These are phyloP conservation scores for Sporothrix humicola DNA, from an alignment of 2,329 filamentous ascomycete genomes.

Conservation along the genomic window DNA sequence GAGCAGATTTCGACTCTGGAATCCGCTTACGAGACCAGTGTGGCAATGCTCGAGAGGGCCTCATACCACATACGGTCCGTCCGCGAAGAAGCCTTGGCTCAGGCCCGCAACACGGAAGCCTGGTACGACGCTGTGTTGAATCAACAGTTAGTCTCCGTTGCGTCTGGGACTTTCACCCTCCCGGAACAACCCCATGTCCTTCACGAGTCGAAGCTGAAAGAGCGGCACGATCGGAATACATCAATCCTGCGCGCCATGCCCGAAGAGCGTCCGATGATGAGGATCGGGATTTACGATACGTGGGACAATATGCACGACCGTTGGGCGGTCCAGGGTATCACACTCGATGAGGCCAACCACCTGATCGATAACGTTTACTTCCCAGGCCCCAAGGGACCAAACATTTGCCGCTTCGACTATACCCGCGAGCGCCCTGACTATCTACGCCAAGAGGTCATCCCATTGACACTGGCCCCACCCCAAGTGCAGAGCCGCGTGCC, in stretches of 20 bases:
- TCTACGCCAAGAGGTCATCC: not conserved
- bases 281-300: no score
- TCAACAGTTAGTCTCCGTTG: no score
- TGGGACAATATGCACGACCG: not conserved
- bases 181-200: no score
- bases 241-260: not conserved
- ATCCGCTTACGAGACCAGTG: not conserved
- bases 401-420: not conserved
- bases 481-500: not conserved
- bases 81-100: not conserved
- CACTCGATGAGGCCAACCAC: not conserved
- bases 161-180: no score
- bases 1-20: not conserved
- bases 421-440: not conserved
- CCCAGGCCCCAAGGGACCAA: not conserved
- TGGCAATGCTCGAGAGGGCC: not conserved
- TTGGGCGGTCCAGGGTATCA: conserved; percentile 3
- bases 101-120: not conserved
- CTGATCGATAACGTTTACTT: not conserved
- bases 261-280: not conserved
- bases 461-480: not conserved
- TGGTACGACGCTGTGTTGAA: not conserved
- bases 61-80: not conserved
- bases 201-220: not conserved
- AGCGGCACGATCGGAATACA: not conserved